Conservation (phyloP, 768 basidiomycete species). For the Favolaschia claudopus region DNA sequence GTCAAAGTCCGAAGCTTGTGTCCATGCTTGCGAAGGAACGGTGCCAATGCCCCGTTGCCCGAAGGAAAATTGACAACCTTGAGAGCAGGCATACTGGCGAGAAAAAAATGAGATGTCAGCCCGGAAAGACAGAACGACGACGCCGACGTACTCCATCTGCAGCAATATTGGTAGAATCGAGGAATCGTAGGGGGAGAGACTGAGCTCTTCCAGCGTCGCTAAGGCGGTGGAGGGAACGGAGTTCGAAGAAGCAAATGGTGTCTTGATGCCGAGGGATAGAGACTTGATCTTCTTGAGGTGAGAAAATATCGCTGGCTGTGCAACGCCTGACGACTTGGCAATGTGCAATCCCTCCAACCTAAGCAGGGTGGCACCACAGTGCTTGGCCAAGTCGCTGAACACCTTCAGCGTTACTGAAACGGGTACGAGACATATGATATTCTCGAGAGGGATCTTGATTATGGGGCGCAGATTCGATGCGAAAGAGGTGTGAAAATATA, state of each 20-base stretch:
- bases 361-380: conserved; percentile 10
- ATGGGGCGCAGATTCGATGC: not conserved
- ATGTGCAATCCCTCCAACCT: conserved; percentile 7
- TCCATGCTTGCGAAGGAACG: conserved; percentile 17
- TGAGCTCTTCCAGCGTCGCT: conserved; percentile 7
- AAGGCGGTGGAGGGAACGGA: not conserved
- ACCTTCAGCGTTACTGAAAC: not conserved
- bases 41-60: not conserved
- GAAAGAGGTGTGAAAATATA: not conserved
- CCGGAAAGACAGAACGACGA: not conserved
- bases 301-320: conserved; percentile 2
- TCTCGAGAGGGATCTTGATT: not conserved
- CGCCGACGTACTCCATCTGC: conserved; percentile 11
- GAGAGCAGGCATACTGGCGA: conserved; percentile 1
- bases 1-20: conserved; percentile 6
- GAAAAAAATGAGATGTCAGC: not conserved
- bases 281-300: conserved; percentile 1
- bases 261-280: conserved; percentile 4
- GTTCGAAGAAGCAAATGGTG: not conserved
- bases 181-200: not conserved
- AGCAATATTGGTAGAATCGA: not conserved
- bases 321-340: not conserved
- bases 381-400: conserved; percentile 10
- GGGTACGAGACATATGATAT: not conserved
- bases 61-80: not conserved